Evolutionary conservation across 257 asterid genomes (phyloP).

Genomic region (Solanum piurae): DNA sequence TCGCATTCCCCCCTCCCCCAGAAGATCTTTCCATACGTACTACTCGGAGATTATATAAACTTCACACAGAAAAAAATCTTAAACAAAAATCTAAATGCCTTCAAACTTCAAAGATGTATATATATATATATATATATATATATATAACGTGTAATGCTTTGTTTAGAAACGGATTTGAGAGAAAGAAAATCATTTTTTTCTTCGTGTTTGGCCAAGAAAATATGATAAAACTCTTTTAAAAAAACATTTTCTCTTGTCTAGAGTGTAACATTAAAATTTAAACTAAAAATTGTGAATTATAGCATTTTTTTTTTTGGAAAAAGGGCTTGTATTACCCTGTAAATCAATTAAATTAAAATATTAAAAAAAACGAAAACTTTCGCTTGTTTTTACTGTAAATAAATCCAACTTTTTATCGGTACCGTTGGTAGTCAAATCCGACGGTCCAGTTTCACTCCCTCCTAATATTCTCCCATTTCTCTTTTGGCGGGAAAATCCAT

Average conservation of each 20-base stretch:
- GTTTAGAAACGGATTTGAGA: too few relatives aligned
- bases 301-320: background rate
- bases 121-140: too few relatives aligned
- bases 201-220: background rate
- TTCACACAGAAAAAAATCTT: too few relatives aligned
- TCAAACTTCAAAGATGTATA: background rate
- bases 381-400: background rate
- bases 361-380: background rate
- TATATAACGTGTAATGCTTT: background rate
- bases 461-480: background rate
- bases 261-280: background rate
- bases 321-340: background rate
- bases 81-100: background rate
- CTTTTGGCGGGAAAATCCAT: slow-evolving; percentile 25
- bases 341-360: background rate
- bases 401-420: background rate
- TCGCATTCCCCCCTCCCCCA: too few relatives aligned
- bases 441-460: slow-evolving; percentile 14
- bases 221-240: background rate
- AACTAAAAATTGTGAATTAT: background rate
- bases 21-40: background rate
- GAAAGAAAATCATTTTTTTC: background rate
- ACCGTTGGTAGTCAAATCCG: slow-evolving; percentile 5
- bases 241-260: background rate
- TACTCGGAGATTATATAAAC: background rate